Conservation (phyloP, 768 basidiomycete species). For the Leucosporidium yakuticum region DNA sequence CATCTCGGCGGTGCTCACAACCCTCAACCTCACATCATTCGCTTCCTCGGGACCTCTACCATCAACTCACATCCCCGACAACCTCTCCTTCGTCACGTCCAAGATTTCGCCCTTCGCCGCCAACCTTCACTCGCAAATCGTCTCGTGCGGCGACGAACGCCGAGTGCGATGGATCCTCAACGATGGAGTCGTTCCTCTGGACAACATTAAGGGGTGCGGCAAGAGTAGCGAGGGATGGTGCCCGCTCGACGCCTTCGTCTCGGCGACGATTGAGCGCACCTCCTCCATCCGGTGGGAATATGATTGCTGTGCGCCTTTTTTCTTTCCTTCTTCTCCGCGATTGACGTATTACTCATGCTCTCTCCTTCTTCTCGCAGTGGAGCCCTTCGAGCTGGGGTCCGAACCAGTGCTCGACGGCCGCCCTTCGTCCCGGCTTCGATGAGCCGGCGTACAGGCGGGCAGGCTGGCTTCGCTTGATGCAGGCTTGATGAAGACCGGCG, state of each 20-base stretch:
- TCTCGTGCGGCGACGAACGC: conserved; percentile 56
- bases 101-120: conserved; percentile 81
- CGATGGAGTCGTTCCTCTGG: conserved; percentile 76
- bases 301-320: conserved; percentile 51
- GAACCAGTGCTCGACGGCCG: conserved; percentile 14
- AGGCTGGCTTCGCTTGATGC: no score
- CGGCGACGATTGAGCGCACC: conserved; percentile 62
- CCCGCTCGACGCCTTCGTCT: conserved; percentile 63
- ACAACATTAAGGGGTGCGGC: conserved; percentile 67
- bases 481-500: no score
- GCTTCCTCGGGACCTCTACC: conserved; percentile 40
- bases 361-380: conserved; percentile 6
- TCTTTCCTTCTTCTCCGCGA: background rate
- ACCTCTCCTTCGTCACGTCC: conserved; percentile 60
- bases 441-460: no score
- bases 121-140: conserved; percentile 60
- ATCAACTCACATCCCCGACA: conserved; percentile 42
- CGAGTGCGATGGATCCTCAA: conserved; percentile 74
- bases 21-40: conserved; percentile 44
- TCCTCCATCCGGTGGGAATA: conserved; percentile 63
- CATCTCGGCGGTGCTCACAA: conserved; percentile 40
- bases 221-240: conserved; percentile 71
- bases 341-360: background rate
- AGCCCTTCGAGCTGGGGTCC: background rate
- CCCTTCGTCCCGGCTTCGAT: background rate